Conservation (phyloP, 2,329 filamentous ascomycete genomes). For the Pseudofabraea citricarpa region DNA sequence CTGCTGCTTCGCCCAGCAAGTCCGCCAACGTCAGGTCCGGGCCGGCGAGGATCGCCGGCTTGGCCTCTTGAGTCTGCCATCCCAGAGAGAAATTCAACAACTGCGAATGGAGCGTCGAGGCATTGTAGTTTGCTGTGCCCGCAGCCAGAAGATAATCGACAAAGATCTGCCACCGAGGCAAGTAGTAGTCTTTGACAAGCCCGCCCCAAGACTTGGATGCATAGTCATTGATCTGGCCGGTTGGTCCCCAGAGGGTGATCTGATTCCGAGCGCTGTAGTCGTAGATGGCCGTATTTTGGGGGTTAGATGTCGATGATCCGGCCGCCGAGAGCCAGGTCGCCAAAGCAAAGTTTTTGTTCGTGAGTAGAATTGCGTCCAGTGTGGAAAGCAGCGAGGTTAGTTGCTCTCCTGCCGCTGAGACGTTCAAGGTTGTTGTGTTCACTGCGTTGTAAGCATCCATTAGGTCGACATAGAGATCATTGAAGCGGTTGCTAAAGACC, state of each 20-base stretch:
- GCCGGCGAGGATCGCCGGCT: too few relatives aligned
- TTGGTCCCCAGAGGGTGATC: constrained; percentile 44
- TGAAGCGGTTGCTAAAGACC: constrained; percentile 41
- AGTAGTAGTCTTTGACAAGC: constrained; percentile 40
- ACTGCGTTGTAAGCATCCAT: constrained; percentile 29
- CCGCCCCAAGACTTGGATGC: constrained; percentile 44
- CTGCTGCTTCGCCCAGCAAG: too few relatives aligned
- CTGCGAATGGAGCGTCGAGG: constrained; percentile 11
- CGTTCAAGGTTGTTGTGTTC: constrained; percentile 12
- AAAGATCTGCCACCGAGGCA: constrained; percentile 41
- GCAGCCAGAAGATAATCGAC: constrained; percentile 31
- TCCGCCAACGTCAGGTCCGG: too few relatives aligned
- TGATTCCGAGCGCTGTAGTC: constrained; percentile 45
- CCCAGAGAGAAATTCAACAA: constrained; percentile 13
- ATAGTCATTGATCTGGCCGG: constrained; percentile 43
- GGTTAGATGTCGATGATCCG: constrained; percentile 20
- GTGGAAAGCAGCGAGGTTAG: constrained; percentile 30
- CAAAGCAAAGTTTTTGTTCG: constrained; percentile 37
- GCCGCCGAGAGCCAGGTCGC: constrained; percentile 36
- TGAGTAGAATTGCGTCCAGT: constrained; percentile 36
- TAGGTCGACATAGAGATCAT: constrained; percentile 48
- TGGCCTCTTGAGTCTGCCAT: constrained; percentile 21
- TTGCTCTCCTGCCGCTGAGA: constrained; percentile 23
- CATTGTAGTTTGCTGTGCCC: constrained; percentile 13
- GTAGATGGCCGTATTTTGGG: constrained; percentile 30